Percentiles rank a stretch among this genome's conserved stretches.
Evolutionary conservation across 2,329 filamentous ascomycete genomes (phyloP).

Genomic region (Alternaria infectoria): DNA sequence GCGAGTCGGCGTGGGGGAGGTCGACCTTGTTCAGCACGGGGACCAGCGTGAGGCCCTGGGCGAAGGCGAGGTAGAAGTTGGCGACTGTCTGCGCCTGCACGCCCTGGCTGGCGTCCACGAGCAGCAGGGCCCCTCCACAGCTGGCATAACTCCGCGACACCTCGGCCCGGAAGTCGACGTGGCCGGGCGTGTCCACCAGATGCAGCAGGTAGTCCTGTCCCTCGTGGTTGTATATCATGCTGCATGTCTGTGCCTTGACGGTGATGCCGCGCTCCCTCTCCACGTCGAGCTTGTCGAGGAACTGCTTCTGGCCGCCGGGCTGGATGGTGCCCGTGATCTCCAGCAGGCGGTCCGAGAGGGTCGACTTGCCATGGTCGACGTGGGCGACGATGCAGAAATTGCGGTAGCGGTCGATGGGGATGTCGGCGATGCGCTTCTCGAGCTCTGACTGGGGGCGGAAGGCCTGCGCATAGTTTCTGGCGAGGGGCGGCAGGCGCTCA

Average conservation of each 20-base stretch:
- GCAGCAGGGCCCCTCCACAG: constrained; percentile 84
- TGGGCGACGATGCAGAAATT: constrained; percentile 99
- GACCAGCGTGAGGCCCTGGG: constrained; percentile 83
- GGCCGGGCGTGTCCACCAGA: constrained; percentile 93
- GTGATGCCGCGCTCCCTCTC: constrained; percentile 96
- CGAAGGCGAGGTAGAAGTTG: constrained; percentile 97
- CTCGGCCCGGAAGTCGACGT: constrained; percentile 97
- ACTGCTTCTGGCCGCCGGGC: constrained; percentile 87
- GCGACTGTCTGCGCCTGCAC: constrained; percentile 98
- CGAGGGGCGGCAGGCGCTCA: constrained; percentile 38
- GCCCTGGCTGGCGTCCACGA: constrained; percentile 95
- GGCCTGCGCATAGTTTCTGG: constrained; percentile 44
- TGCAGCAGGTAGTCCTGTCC: constrained; percentile 92
- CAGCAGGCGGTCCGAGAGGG: constrained; percentile 87
- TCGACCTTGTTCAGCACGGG: constrained; percentile 98
- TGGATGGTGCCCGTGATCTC: constrained; percentile 93
- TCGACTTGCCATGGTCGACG: constrained; percentile 98
- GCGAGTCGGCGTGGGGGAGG: constrained; percentile 85
- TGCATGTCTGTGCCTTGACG: constrained; percentile 98
- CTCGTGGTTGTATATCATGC: constrained; percentile 90
- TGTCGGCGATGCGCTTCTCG: constrained; percentile 71
- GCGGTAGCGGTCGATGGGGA: constrained; percentile 79
- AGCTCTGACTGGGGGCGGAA: constrained; percentile 57
- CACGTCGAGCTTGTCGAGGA: constrained; percentile 95
- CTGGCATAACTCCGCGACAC: constrained; percentile 95